phyloP scores from a whole-genome alignment of 139 green algal species.

The Pedinophyceae sp. region DNA sequence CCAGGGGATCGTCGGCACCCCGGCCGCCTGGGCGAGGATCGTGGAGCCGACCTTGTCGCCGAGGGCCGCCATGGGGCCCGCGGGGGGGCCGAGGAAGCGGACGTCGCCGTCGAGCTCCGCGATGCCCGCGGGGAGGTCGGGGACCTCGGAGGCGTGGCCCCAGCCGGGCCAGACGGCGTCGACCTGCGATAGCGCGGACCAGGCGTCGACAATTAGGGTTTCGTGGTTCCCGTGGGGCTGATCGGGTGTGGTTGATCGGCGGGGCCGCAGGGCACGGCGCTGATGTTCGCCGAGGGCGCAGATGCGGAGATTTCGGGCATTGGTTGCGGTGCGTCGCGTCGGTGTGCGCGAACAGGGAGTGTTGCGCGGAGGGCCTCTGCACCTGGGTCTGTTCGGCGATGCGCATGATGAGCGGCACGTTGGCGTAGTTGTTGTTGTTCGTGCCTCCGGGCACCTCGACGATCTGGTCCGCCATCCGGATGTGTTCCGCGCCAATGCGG shows the following conservation, averaged over 20 bases:
- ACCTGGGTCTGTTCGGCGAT: conserved; percentile 53
- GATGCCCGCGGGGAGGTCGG: conserved; percentile 71
- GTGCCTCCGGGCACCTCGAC: conserved; percentile 85
- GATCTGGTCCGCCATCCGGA: conserved; percentile 92
- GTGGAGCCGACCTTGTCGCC: conserved; percentile 93
- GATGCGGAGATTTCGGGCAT: too few species aligned
- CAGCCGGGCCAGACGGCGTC: conserved; percentile 96
- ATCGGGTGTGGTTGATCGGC: too few species aligned
- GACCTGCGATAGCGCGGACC: too few species aligned
- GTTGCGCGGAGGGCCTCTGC: too few species aligned
- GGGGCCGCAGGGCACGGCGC: too few species aligned
- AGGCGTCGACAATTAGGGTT: too few species aligned
- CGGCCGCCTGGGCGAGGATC: conserved; percentile 85
- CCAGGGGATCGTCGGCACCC: conserved; percentile 83
- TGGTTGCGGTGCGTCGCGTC: too few species aligned
- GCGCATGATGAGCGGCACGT: conserved; percentile 81
- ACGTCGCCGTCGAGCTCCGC: conserved; percentile 35
- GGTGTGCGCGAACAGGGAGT: too few species aligned
- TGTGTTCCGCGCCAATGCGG: conserved; percentile 84
- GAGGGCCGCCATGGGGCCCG: conserved; percentile 75
- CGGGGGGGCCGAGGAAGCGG: conserved; percentile 74
- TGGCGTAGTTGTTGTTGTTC: conserved; percentile 99
- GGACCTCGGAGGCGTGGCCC: conserved; percentile 92
- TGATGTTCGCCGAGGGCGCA: too few species aligned
- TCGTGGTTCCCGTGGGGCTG: too few species aligned